phyloP scores from a whole-genome alignment of 2,329 filamentous ascomycete genomes.

The Beauveria medogensis region DNA sequence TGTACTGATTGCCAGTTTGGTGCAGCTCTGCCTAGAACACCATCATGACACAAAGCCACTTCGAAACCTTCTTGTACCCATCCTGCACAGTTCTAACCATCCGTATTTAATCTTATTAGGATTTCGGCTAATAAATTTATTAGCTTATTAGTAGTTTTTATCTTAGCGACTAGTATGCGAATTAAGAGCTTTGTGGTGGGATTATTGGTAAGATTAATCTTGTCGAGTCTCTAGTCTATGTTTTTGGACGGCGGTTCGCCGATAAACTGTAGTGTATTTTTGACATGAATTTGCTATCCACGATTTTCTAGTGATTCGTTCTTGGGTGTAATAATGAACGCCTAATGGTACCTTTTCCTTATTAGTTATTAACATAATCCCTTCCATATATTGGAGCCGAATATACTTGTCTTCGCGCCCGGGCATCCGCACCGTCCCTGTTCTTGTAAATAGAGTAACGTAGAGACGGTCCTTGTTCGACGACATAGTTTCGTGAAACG shows the following conservation, averaged over 20 bases:
- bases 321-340: constrained; percentile 30
- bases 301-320: constrained; percentile 12
- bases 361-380: neutral
- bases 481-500: neutral
- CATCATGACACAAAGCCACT: constrained; percentile 19
- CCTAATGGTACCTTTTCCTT: constrained; percentile 28
- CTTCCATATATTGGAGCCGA: neutral
- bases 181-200: constrained; percentile 21
- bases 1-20: constrained; percentile 27
- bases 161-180: constrained; percentile 23
- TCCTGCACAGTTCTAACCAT: constrained; percentile 34
- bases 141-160: constrained; percentile 21
- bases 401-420: constrained; percentile 13
- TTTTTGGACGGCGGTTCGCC: neutral
- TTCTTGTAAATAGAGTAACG: neutral
- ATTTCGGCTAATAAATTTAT: constrained; percentile 22
- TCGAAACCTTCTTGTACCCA: constrained; percentile 35
- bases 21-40: constrained; percentile 24
- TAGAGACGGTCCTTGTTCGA: neutral
- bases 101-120: constrained; percentile 21
- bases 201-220: constrained; percentile 18
- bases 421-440: constrained; percentile 6
- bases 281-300: constrained; percentile 24
- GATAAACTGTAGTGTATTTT: constrained; percentile 16
- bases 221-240: constrained; percentile 4